Evolutionary conservation across 1,284 basidiomycete genomes (phyloP).

Genomic region (Wolfiporia cocos): DNA sequence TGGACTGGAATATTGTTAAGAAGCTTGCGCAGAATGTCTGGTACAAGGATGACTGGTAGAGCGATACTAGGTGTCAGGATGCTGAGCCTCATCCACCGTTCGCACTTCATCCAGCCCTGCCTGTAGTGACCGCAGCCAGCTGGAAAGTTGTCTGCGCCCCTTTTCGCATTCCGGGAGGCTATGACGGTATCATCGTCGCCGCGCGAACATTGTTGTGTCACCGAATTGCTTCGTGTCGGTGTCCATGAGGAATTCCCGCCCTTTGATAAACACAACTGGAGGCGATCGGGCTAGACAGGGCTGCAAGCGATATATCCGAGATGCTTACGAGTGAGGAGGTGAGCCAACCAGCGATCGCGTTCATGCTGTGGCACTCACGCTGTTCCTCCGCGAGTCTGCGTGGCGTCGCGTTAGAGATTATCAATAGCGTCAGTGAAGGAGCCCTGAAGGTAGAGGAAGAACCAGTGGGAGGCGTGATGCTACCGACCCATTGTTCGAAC

Average conservation of each 20-base stretch:
- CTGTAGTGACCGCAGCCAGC: slow-evolving; percentile 73
- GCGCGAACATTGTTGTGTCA: slow-evolving; percentile 65
- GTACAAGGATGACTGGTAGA: too few relatives aligned
- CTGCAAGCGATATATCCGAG: slow-evolving; percentile 44
- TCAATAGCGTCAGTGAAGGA: slow-evolving; percentile 72
- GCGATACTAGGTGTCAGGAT: too few relatives aligned
- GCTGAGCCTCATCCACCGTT: too few relatives aligned
- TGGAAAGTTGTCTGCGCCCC: slow-evolving; percentile 85
- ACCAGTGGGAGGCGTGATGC: slow-evolving; percentile 67
- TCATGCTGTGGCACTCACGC: too few relatives aligned
- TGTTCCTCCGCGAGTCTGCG: slow-evolving; percentile 82
- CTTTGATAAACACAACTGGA: slow-evolving; percentile 91
- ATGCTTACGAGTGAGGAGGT: slow-evolving; percentile 69
- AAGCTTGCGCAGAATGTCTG: too few relatives aligned
- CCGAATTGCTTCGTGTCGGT: not conserved
- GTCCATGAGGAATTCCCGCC: slow-evolving; percentile 35
- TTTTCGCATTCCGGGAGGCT: slow-evolving; percentile 78
- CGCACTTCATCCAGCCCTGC: too few relatives aligned
- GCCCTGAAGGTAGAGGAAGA: slow-evolving; percentile 60
- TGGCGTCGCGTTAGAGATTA: slow-evolving; percentile 90
- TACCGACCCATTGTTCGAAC: slow-evolving; percentile 82
- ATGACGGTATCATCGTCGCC: slow-evolving; percentile 71
- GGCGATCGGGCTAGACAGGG: slow-evolving; percentile 72
- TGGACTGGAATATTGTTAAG: too few relatives aligned
- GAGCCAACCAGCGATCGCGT: too few relatives aligned